A percentile compares a stretch with the other conserved stretches of the same genome.
These are phyloP conservation scores for Schwanniomyces yamadae DNA, from an alignment of 805 yeast genomes.

Conservation along the genomic window DNA sequence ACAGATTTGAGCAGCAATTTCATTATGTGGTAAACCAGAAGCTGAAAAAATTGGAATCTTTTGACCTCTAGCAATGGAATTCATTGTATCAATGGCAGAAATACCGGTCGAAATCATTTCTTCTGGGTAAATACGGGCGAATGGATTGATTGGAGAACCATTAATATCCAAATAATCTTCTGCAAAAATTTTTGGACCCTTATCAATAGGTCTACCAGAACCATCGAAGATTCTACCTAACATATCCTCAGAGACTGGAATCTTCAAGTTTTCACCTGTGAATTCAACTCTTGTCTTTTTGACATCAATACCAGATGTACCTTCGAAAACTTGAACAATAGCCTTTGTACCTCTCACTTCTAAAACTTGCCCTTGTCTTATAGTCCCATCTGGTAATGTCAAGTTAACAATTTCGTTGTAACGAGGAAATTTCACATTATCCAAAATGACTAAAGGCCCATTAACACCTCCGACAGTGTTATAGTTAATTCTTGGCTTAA, in stretches of 20 bases:
- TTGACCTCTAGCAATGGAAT: conserved; percentile 99
- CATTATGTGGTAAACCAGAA: conserved; percentile 98
- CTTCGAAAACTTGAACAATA: conserved; percentile 98
- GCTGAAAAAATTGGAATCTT: conserved; percentile 99
- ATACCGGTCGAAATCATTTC: conserved; percentile 99
- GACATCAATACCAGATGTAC: conserved; percentile 98
- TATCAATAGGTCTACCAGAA: conserved; percentile 97
- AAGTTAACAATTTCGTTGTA: conserved; percentile 95
- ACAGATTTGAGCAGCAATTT: conserved; percentile 99
- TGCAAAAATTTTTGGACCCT: conserved; percentile 97
- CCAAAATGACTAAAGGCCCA: conserved; percentile 87
- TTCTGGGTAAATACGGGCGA: conserved; percentile 97
- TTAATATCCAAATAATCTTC: conserved; percentile 98
- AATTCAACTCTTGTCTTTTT: conserved; percentile 96
- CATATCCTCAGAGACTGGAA: conserved; percentile 95
- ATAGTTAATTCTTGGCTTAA: conserved; percentile 87
- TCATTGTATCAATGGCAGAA: conserved; percentile 98
- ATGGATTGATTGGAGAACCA: conserved; percentile 98
- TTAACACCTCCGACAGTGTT: conserved; percentile 98
- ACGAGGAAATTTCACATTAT: conserved; percentile 54
- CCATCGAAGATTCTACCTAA: conserved; percentile 98
- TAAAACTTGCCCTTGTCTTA: conserved; percentile 95
- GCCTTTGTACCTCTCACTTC: conserved; percentile 98
- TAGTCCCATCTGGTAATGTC: conserved; percentile 93
- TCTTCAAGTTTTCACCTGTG: conserved; percentile 90